Base-by-base conservation (phyloP, 148 eudicot genomes). In the Oxyria digyna region DNA sequence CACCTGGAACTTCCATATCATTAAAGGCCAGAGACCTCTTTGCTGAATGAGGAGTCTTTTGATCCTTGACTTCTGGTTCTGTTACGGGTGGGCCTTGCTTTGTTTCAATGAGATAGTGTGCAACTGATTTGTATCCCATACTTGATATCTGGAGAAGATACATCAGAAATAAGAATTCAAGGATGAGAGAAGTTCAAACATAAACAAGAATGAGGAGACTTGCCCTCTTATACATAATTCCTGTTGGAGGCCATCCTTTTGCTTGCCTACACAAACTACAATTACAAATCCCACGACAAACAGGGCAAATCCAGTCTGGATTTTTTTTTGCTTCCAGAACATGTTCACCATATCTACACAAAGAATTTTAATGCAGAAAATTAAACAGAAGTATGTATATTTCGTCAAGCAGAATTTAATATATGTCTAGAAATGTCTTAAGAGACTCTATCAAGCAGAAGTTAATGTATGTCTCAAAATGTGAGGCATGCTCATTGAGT, bases 231-330 rank as follows among this genome's bases (percentile, higher is more conserved):
- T 87, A 89, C 29, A 89, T 77, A 43, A 73, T 0, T 21, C 95
- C 95, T 41, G 98, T 93, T 23, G 96, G 88, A 72, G 84, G 35
- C 98, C 95, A 88, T 69, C 98, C 98, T 82, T 84, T 93, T 66
- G 92, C 95, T 57, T 86, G 78, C 69, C 98, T 77, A 74, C 98
- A 90, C 82, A 93, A 81, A 71, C 98, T 93, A 83, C 98, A 93
- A 83, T 90, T 93, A 69, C 98, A 93, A 66, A 93, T 93, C 77
- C 90, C 98, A 48, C 98, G 92, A 74, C 96, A 93, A 35, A 79
- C 88, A 6, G 97, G 96, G 74, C 96, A 93, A 74, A 85, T 45
- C 98, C 98, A 93, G 35, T 88, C 54, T 1, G 96, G 95, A 67
- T 90, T 88, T 74, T 81, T 75, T n/a, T 83, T 86, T 72, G 96